Conservation (phyloP, 2,329 filamentous ascomycete genomes). For the Onygenales sp. region DNA sequence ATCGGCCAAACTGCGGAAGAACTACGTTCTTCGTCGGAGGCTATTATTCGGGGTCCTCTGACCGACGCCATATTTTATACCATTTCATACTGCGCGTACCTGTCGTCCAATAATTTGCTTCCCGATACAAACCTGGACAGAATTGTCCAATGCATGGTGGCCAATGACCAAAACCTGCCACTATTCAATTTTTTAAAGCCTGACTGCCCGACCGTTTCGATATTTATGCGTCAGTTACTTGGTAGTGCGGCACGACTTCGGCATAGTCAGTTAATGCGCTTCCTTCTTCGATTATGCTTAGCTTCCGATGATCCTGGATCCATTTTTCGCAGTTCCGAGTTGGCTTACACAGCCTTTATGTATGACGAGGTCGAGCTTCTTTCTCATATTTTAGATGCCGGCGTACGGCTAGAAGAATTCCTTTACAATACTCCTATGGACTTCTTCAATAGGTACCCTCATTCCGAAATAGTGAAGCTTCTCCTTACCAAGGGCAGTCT, state of each 20-base stretch:
- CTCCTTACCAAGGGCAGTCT: slow-evolving; percentile 1
- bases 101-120: slow-evolving; percentile 6
- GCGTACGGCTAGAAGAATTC: not conserved
- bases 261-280: not conserved
- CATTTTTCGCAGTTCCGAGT: not conserved
- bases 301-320: not conserved
- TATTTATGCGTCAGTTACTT: slow-evolving; percentile 4
- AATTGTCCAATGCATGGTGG: slow-evolving; percentile 1
- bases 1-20: not conserved
- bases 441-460: not conserved
- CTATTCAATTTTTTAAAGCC: slow-evolving; percentile 1
- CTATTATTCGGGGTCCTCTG: slow-evolving; percentile 1
- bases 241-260: not conserved
- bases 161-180: not conserved
- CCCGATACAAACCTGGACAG: not conserved
- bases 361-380: slow-evolving; percentile 1
- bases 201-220: not conserved
- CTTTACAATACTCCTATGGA: not conserved
- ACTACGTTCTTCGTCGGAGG: not conserved
- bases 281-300: not conserved
- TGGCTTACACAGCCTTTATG: not conserved
- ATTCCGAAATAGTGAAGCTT: slow-evolving; percentile 1
- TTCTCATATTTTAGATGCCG: not conserved
- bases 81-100: slow-evolving; percentile 5
- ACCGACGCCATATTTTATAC: slow-evolving; percentile 4